These are phyloP conservation scores for Kazachstania sp. DNA, from an alignment of 1,139 yeast genomes.

Conservation along the genomic window DNA sequence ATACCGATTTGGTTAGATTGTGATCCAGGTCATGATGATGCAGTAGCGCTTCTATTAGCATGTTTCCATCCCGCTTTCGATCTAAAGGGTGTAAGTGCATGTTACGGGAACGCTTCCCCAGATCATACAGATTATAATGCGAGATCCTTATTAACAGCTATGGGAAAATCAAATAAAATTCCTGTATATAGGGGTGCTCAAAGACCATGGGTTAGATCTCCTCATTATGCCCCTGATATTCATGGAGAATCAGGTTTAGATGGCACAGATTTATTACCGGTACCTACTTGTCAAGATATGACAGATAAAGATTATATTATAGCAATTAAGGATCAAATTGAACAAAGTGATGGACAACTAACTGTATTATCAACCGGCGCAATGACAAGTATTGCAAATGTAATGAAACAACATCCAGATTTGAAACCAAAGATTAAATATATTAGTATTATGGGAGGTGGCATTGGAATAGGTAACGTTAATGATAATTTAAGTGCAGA, in stretches of 20 bases:
- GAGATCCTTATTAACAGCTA: slow-evolving; percentile 53
- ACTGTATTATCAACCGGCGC: slow-evolving; percentile 65
- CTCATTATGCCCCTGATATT: slow-evolving; percentile 48
- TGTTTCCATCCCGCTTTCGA: slow-evolving; percentile 50
- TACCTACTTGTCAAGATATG: slow-evolving; percentile 34
- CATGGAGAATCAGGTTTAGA: slow-evolving; percentile 75
- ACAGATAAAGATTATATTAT: slow-evolving; percentile 36
- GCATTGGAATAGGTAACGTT: slow-evolving; percentile 37
- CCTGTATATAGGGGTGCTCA: slow-evolving; percentile 62
- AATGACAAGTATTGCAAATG: slow-evolving; percentile 55
- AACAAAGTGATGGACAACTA: slow-evolving; percentile 38
- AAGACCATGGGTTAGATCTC: slow-evolving; percentile 43
- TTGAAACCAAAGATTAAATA: slow-evolving; percentile 39
- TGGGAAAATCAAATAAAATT: slow-evolving; percentile 39
- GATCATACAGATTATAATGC: slow-evolving; percentile 63
- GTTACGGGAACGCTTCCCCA: slow-evolving; percentile 71
- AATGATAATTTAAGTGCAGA: slow-evolving; percentile 58
- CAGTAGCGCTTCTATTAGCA: slow-evolving; percentile 62
- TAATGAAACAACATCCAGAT: slow-evolving; percentile 47
- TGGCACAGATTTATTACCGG: slow-evolving; percentile 54
- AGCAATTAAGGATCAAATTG: slow-evolving; percentile 49
- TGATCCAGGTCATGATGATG: slow-evolving; percentile 90
- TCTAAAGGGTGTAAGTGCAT: slow-evolving; percentile 69
- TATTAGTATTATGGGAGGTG: slow-evolving; percentile 74
- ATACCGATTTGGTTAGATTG: slow-evolving; percentile 85